Base-by-base conservation (phyloP, 1,139 yeast species). In the Blastobotrys indianensis region DNA sequence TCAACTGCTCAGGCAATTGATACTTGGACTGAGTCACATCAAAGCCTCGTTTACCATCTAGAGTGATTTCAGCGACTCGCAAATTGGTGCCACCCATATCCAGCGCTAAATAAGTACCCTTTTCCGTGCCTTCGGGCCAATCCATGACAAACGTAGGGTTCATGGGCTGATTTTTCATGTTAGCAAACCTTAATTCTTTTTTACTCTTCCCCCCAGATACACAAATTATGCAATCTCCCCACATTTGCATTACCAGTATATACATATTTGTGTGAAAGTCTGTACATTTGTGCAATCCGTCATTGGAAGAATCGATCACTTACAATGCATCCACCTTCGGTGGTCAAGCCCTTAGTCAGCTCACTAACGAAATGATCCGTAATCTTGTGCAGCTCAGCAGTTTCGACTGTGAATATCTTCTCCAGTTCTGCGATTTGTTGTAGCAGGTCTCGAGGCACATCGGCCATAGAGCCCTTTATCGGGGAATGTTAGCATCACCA, bases 71-170 rank as follows among this genome's bases (percentile, higher is more conserved):
- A 45, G 90, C 95, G 47, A 87, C 95, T 66, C 97, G 79, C 66
- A 88, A 75, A 71, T 88, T 88, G 55, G 97, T 88, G 54, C 97
- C 97, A 64, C 97, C 97, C 70, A 92, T 77, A 67, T 92, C 98
- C 52, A 92, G 83, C 45, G 97, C 97, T 63, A 92, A 70, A 67
- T 77, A 92, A 56, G 85, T 82, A 54, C 98, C 98, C 39, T 74
- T 75, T 68, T 92, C 98, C 55, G 79, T 69, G 58, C 97, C 97
- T 41, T 94, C 82, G 51, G 98, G 97, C 73, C 73, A 82, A 60
- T 85, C 94, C 77, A 87, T 74, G 46, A 90, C 97, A 97, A 97
- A 90, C 53, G 94, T 86, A 38, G 95, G 95, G 62, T 84, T 87
- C 98, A 90, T 92, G 50, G 97, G 97, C 34, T 38, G 20, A 17